Evolutionary conservation across 345 rosid genomes (phyloP), one percentile per base, ranked within the genome.

Genomic region (Arabidopsis thaliana): DNA sequence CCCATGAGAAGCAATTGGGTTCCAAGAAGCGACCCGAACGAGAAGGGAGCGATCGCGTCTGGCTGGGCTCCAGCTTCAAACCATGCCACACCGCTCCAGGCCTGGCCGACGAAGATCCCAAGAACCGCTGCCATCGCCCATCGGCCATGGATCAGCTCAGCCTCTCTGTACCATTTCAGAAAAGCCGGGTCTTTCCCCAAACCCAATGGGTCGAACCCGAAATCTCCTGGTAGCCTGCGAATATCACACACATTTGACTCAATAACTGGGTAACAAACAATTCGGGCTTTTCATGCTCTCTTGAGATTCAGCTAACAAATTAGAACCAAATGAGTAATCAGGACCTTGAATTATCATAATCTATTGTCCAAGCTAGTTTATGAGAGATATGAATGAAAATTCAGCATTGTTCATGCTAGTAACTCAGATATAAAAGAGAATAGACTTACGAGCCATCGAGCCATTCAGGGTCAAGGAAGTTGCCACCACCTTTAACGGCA

Each of bases 401-500:
- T 42, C 56, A 45, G 49, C 1, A 58, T 25, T 42, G 13, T 38
- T 75, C 16, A 68, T 22, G 9, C 11, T 30, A 52, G 56, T 37
- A 24, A 24, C 46, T 4, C 12, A 16, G 5, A 23, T 40, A 20
- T 24, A 46, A 7, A 6, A 45, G 48, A 9, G 49, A 30, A 49
- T n/a, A 46, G 34, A 86, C 98, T 84, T 85, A 94, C 98, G 99
- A 95, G 87, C 97, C 99, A 65, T 95, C 99, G 25, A 95, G 99
- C 97, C 99, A 95, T 65, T 90, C 99, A 2, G 99, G 97, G 85
- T 95, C 85, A 24, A 87, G 36, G 56, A 95, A 75, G 91, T 87
- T 90, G 66, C 97, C 93, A 5, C 96, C 97, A n/a, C 88, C 89
- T 83, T 6, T 94, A 45, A 95, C 99, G 8, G 32, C 96, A 8